phyloP scores from a whole-genome alignment of 2,329 filamentous ascomycete species.

The Lizonia empirigonia region DNA sequence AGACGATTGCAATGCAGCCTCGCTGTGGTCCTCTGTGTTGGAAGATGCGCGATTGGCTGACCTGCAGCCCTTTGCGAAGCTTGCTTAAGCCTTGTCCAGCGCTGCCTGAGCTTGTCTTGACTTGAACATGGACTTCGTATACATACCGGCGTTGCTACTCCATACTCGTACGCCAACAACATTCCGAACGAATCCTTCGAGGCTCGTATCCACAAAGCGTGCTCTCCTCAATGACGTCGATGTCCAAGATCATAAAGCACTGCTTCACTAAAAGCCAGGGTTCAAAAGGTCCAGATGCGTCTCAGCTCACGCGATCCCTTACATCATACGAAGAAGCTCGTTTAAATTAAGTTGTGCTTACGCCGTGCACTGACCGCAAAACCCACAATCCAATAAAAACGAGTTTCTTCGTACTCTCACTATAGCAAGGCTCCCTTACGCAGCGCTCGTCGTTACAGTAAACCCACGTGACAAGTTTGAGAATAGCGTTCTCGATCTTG shows the following conservation, averaged over 20 bases:
- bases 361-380: too few species aligned
- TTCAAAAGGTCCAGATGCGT: not conserved
- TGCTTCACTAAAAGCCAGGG: not conserved
- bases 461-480: not conserved
- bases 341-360: too few species aligned
- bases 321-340: too few species aligned
- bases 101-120: slow-evolving; percentile 9
- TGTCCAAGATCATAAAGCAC: not conserved
- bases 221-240: not conserved
- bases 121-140: not conserved
- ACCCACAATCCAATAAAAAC: too few species aligned
- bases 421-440: slow-evolving; percentile 3
- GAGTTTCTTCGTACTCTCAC: too few species aligned
- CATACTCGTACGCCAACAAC: not conserved
- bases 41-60: not conserved
- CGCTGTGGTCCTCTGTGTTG: not conserved
- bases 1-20: not conserved
- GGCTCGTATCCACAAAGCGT: not conserved
- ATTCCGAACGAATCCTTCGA: not conserved
- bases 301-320: slow-evolving; percentile 2
- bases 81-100: slow-evolving; percentile 7
- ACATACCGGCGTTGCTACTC: not conserved
- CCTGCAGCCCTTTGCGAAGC: slow-evolving; percentile 4
- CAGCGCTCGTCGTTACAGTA: not conserved
- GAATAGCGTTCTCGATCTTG: not conserved